These are phyloP conservation scores for Globisporangium spinosum DNA, from an alignment of 352 stramenopile species.

Conservation along the genomic window DNA sequence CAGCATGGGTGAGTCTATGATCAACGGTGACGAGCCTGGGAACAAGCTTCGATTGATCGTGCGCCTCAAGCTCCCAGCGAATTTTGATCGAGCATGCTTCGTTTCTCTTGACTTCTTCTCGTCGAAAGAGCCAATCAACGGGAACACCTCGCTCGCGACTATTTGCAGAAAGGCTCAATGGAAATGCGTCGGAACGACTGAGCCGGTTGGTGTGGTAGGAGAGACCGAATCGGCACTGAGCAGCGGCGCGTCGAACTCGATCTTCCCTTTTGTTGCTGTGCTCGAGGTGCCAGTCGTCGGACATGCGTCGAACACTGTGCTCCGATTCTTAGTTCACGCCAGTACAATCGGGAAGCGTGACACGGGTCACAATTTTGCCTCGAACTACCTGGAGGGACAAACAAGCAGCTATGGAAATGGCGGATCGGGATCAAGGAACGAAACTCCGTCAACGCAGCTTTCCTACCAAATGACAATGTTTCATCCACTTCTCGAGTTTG, in stretches of 20 bases:
- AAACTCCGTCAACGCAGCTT: conserved; percentile 36
- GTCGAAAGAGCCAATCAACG: conserved; percentile 59
- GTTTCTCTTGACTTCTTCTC: conserved; percentile 84
- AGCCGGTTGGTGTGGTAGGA: conserved; percentile 61
- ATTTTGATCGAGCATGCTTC: conserved; percentile 77
- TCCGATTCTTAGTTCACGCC: conserved; percentile 85
- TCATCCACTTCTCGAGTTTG: conserved; percentile 81
- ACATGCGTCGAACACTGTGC: conserved; percentile 72
- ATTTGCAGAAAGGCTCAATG: conserved; percentile 60
- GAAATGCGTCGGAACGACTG: conserved; percentile 83
- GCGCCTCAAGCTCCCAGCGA: conserved; percentile 71
- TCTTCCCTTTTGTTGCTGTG: conserved; percentile 85
- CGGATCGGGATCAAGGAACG: conserved; percentile 30
- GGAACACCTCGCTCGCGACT: conserved; percentile 42
- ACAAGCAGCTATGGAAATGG: conserved; percentile 30
- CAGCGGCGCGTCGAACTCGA: conserved; percentile 48
- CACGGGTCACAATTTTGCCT: conserved; percentile 24
- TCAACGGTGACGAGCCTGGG: conserved; percentile 77
- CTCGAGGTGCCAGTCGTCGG: conserved; percentile 80
- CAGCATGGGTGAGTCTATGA: conserved; percentile 71
- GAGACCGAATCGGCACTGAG: conserved; percentile 65
- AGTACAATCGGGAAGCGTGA: conserved; percentile 73
- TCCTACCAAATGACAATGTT: conserved; percentile 89
- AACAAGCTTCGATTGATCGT: conserved; percentile 83
- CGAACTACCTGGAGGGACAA: conserved; percentile 39